Percentiles rank a stretch among this genome's conserved stretches.
Conservation (phyloP, 768 basidiomycete genomes). For the Lactarius pseudohatsudake region DNA sequence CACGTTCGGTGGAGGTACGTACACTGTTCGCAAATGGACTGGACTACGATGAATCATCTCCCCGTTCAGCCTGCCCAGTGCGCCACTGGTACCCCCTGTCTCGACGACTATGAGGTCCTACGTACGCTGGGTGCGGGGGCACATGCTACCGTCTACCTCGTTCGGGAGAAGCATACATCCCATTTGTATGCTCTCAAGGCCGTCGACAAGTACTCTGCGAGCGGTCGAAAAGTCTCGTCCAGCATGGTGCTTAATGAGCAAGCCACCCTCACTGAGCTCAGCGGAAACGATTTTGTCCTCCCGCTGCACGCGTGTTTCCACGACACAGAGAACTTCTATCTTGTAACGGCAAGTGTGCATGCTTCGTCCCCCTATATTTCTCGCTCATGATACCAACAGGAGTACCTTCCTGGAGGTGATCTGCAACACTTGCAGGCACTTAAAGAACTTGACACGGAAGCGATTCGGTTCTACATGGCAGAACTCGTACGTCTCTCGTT, state of each 20-base stretch:
- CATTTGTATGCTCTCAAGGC: conserved; percentile 24
- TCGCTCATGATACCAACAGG: conserved; percentile 5
- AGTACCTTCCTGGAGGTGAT: conserved; percentile 25
- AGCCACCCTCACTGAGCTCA: conserved; percentile 8
- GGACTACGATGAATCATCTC: neutral
- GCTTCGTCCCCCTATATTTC: neutral
- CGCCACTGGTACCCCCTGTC: conserved; percentile 12
- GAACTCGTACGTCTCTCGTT: conserved; percentile 21
- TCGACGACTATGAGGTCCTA: conserved; percentile 22
- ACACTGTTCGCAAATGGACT: neutral
- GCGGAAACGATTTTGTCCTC: conserved; percentile 18
- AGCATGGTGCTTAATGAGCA: conserved; percentile 14
- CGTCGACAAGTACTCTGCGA: conserved; percentile 9
- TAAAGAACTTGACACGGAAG: conserved; percentile 8
- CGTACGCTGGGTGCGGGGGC: conserved; percentile 16
- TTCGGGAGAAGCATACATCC: conserved; percentile 19
- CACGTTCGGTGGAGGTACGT: conserved; percentile 5
- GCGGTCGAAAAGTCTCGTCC: conserved; percentile 5
- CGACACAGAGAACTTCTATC: conserved; percentile 20
- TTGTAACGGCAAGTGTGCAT: conserved; percentile 8
- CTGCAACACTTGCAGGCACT: neutral
- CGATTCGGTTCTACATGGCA: conserved; percentile 23
- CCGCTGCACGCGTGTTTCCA: conserved; percentile 26
- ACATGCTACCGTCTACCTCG: conserved; percentile 24
- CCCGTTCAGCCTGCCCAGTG: neutral